These are phyloP conservation scores for Nicotiana attenuata DNA, from an alignment of 257 asterid genomes.

Conservation along the genomic window DNA sequence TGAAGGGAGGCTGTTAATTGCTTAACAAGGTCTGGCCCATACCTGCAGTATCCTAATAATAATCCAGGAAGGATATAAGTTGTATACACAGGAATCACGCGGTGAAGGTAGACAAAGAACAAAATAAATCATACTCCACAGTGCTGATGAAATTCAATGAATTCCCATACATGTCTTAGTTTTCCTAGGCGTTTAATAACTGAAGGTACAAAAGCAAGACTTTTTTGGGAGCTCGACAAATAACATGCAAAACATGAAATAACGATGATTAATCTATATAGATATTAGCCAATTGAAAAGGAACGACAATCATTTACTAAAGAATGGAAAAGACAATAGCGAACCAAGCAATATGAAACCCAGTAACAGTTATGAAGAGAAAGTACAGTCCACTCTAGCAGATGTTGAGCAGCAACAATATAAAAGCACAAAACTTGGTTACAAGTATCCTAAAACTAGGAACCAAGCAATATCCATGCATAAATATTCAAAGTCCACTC, in stretches of 20 bases:
- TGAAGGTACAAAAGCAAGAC: not conserved
- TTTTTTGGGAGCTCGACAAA: not conserved
- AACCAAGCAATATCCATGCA: not conserved
- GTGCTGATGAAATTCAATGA: not conserved
- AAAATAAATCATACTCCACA: not conserved
- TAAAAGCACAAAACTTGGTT: not conserved
- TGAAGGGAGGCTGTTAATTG: conserved; percentile 69
- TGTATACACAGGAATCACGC: not conserved
- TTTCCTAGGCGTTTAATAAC: not conserved
- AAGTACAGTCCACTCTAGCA: not conserved
- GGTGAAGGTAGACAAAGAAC: not conserved
- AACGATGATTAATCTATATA: not conserved
- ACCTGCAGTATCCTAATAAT: conserved; percentile 73
- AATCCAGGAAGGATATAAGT: conserved; percentile 14
- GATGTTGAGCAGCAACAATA: not conserved
- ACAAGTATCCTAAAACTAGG: not conserved
- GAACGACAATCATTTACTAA: not conserved
- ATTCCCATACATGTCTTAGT: not conserved
- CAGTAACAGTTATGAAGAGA: not conserved
- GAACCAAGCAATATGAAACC: not conserved
- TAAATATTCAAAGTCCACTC: not conserved
- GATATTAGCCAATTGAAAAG: not conserved
- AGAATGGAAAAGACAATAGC: not conserved
- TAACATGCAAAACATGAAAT: not conserved
- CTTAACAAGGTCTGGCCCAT: conserved; percentile 79